phyloP scores from a whole-genome alignment of 1,139 yeast species.

The Debaryomycetaceae sp. region DNA sequence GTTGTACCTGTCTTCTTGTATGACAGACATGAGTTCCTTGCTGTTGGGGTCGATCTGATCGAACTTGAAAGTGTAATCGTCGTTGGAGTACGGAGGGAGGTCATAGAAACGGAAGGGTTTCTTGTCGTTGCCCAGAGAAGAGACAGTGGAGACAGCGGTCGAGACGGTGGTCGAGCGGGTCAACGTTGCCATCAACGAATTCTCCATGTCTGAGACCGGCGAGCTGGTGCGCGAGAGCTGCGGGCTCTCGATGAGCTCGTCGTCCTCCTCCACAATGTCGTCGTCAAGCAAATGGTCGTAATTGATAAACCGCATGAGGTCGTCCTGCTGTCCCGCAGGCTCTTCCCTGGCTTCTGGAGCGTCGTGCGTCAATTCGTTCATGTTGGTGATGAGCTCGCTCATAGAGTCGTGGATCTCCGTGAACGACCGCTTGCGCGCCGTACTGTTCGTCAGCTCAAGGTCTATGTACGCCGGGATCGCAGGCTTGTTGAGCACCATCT shows the following conservation, averaged over 20 bases:
- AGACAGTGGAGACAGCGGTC: conserved; percentile 18
- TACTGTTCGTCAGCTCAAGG: conserved; percentile 5
- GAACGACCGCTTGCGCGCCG: conserved; percentile 26
- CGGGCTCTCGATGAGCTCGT: conserved; percentile 26
- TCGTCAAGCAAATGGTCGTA: conserved; percentile 15
- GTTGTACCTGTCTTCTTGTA: conserved; percentile 39
- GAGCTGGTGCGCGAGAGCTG: conserved; percentile 39
- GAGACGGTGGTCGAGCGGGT: conserved; percentile 47
- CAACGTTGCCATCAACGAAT: conserved; percentile 37
- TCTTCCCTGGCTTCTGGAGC: conserved; percentile 7
- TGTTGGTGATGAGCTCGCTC: conserved; percentile 24
- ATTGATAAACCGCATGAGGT: conserved; percentile 16
- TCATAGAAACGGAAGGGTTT: conserved; percentile 22
- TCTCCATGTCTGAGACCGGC: conserved; percentile 34
- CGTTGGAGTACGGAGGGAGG: conserved; percentile 23
- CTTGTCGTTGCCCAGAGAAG: conserved; percentile 4
- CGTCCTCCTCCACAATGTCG: conserved; percentile 28
- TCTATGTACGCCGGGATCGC: conserved; percentile 5
- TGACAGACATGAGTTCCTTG: conserved; percentile 17
- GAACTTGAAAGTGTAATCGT: conserved; percentile 16
- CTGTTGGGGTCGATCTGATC: conserved; percentile 13
- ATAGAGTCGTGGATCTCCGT: conserved; percentile 22
- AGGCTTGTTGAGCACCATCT: conserved; percentile 24
- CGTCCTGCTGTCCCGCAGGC: conserved; percentile 9
- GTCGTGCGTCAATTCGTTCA: conserved; percentile 24